Evolutionary conservation across 1,139 yeast species (phyloP).

Genomic region (Diutina neorugosa): DNA sequence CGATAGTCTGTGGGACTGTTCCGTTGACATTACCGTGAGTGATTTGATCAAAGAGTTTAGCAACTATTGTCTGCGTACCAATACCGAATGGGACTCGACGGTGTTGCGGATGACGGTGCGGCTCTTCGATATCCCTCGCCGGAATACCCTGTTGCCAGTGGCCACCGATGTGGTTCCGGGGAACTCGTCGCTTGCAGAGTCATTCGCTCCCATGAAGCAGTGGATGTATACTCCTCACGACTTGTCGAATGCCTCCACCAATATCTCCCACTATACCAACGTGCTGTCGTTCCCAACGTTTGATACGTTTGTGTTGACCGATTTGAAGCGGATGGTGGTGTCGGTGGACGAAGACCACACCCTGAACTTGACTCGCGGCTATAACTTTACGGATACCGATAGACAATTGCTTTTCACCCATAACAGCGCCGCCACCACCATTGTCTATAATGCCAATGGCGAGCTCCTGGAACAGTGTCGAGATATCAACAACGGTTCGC

Average conservation of each 20-base stretch:
- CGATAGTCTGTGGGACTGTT: not conserved
- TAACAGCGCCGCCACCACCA: not conserved
- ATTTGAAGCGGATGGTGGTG: not conserved
- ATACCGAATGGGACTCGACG: not conserved
- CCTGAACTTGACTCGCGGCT: not conserved
- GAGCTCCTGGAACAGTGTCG: not conserved
- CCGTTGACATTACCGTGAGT: not conserved
- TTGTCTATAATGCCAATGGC: not conserved
- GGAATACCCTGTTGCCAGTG: not conserved
- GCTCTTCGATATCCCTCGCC: not conserved
- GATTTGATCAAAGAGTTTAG: not conserved
- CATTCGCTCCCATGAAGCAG: not conserved
- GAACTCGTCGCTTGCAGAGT: not conserved
- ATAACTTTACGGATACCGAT: not conserved
- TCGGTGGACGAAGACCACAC: not conserved
- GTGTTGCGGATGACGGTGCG: not conserved
- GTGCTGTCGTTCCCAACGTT: constrained; percentile 1
- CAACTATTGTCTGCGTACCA: not conserved
- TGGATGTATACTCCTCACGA: not conserved
- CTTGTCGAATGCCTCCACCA: not conserved
- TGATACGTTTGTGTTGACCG: not conserved
- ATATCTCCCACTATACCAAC: not conserved
- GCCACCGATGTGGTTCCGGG: not conserved
- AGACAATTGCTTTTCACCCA: not conserved
- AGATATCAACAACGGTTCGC: not conserved